A percentile compares a stretch with the other conserved stretches of the same genome.
Conservation (phyloP, 495 filamentous ascomycete species). For the Annulohypoxylon stygium region DNA sequence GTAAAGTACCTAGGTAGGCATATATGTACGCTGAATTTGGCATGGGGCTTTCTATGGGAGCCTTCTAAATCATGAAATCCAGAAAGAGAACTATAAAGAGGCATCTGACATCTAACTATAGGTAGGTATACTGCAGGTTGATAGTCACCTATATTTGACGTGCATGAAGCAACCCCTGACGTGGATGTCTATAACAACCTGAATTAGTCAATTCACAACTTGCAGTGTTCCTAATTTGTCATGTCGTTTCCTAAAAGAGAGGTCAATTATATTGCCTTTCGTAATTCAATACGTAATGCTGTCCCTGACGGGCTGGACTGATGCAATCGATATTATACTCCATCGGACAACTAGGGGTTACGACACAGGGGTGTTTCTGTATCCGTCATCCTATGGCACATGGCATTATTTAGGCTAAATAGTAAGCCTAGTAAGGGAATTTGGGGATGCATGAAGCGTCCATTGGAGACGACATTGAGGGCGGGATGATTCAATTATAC, state of each 20-base stretch:
- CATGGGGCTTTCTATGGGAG: neutral
- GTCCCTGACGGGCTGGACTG: slow-evolving; percentile 7
- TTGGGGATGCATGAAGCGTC: slow-evolving; percentile 29
- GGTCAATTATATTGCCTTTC: slow-evolving; percentile 14
- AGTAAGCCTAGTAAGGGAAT: slow-evolving; percentile 17
- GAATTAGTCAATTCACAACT: neutral
- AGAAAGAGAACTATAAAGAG: slow-evolving; percentile 6
- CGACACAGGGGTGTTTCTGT: slow-evolving; percentile 34
- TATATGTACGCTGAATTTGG: too few species aligned
- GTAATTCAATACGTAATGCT: slow-evolving; percentile 29
- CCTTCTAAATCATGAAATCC: neutral
- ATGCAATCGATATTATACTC: slow-evolving; percentile 26
- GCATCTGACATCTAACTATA: slow-evolving; percentile 4
- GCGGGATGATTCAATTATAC: slow-evolving; percentile 30
- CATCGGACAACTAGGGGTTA: neutral
- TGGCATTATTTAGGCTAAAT: slow-evolving; percentile 41
- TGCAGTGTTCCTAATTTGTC: slow-evolving; percentile 33
- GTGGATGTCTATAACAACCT: slow-evolving; percentile 15
- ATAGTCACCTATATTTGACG: slow-evolving; percentile 16
- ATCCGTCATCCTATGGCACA: slow-evolving; percentile 20
- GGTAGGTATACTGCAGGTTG: neutral
- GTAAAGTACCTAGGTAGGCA: too few species aligned
- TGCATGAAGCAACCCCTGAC: neutral
- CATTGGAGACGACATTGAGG: slow-evolving; percentile 28
- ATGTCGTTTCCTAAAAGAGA: slow-evolving; percentile 27